Evolutionary conservation across 768 basidiomycete genomes (phyloP).

Genomic region (Tricholoma hemisulphureum): DNA sequence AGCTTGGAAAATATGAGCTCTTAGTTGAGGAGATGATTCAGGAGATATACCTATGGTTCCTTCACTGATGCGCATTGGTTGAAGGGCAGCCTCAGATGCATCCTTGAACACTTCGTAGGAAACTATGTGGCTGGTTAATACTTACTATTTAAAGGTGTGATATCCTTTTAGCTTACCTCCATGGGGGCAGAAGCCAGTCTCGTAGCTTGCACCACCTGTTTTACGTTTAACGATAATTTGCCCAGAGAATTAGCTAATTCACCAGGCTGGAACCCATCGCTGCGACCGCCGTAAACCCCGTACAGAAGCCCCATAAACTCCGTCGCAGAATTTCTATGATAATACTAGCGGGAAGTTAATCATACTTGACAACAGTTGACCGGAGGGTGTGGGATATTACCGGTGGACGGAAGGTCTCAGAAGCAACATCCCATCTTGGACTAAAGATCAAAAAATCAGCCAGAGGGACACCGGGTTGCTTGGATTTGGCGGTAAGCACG

Average conservation of each 20-base stretch:
- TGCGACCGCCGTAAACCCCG: constrained; percentile 62
- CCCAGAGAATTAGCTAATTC: not conserved
- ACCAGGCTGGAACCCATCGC: constrained; percentile 62
- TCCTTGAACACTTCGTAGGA: constrained; percentile 60
- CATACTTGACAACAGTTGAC: not conserved
- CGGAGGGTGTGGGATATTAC: constrained; percentile 26
- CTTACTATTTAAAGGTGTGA: not conserved
- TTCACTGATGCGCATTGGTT: constrained; percentile 50
- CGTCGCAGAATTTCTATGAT: constrained; percentile 60
- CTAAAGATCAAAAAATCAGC: constrained; percentile 66
- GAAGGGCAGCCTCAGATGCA: constrained; percentile 52
- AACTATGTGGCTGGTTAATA: constrained; percentile 30
- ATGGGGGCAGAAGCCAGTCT: constrained; percentile 64
- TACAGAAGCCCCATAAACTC: constrained; percentile 68
- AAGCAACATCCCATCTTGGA: constrained; percentile 63
- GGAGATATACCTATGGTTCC: constrained; percentile 47
- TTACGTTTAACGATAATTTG: not conserved
- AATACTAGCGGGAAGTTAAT: constrained; percentile 41
- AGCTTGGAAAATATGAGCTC: constrained; percentile 26
- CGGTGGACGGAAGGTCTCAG: constrained; percentile 58
- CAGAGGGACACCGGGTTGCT: constrained; percentile 54
- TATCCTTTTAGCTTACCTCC: constrained; percentile 40
- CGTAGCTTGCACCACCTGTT: constrained; percentile 54
- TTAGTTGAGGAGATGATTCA: not conserved
- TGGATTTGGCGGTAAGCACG: constrained; percentile 64